These are phyloP conservation scores for Penicillium psychrosexuale DNA, from an alignment of 2,329 filamentous ascomycete species.

Conservation along the genomic window DNA sequence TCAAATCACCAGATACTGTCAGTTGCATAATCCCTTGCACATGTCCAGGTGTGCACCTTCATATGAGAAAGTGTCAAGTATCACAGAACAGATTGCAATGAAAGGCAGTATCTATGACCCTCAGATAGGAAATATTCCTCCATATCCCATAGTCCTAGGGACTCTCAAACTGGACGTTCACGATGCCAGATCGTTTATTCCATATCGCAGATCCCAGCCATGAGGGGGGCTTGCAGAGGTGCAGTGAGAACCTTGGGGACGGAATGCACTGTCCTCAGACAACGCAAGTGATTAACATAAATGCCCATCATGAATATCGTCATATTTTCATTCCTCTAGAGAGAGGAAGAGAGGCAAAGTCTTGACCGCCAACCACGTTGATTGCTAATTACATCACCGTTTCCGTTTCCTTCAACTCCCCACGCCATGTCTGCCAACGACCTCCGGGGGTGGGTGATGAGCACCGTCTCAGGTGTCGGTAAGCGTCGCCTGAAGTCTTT, in stretches of 20 bases:
- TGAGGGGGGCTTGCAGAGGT: not conserved
- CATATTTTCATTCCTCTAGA: not conserved
- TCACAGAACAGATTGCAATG: not conserved
- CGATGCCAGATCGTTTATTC: not conserved
- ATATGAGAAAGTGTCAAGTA: not conserved
- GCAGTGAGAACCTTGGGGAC: constrained; percentile 16
- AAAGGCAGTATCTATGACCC: not conserved
- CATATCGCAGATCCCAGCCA: not conserved
- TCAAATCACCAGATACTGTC: not conserved
- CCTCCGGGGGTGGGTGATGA: constrained; percentile 89
- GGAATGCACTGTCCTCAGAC: constrained; percentile 5
- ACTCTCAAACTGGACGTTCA: not conserved
- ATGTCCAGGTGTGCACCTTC: not conserved
- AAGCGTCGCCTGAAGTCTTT: constrained; percentile 20
- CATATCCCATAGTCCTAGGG: not conserved
- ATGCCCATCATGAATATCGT: not conserved
- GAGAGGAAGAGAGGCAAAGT: not conserved
- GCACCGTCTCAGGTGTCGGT: constrained; percentile 75
- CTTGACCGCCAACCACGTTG: constrained; percentile 18
- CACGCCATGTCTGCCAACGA: constrained; percentile 63
- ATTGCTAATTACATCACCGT: constrained; percentile 25
- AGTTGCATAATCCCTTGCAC: not conserved
- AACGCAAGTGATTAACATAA: not conserved
- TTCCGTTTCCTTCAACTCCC: constrained; percentile 9
- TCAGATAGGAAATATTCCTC: not conserved